Evolutionary conservation across 2,329 filamentous ascomycete genomes (phyloP), one percentile per base, ranked within the genome.

Genomic region (Podosphaera fusca): DNA sequence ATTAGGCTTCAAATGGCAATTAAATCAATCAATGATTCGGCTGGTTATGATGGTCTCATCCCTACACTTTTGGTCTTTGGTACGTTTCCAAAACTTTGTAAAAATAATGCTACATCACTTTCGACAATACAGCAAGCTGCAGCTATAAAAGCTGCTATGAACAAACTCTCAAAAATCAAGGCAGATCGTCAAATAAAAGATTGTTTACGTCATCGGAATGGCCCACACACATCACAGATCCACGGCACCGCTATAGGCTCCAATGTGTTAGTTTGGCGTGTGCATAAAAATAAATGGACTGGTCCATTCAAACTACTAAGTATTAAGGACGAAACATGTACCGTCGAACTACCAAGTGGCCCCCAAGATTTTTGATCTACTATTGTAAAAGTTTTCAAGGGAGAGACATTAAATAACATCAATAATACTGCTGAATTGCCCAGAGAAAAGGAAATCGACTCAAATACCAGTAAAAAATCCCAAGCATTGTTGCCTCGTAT

Each of bases 101-200:
- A 47, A 34, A 10, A 7, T n/a, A 12, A n/a, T 21, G 9, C 29
- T 33, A 1, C 35, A 8, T 21, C 46, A 12, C 21, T 38, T 14
- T 45, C 56, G 4, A 42, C 47, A 12, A 45, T 8, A 3, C 40
- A 59, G 38, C 29, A 53, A 40, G 47, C 58, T 38, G 21, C n/a
- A 4, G 36, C 57, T 8, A 33, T 59, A 29, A 57, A 54, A 29
- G 58, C 58, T n/a, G 57, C 57, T 8, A 58, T 57, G 49, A 56
- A 52, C 2, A 52, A 56, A 42, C 35, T 60, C 21, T 10, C 35
- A 9, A 60, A 57, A 9, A 34, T 57, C 6, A 33, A 42, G 14
- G 49, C 55, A 21, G 29, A 21, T 10, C n/a, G 57, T 4, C 10
- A 58, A 35, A n/a, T 58, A 33, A 38, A 33, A n/a, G 56, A 58